These are phyloP conservation scores for Chaetomium cochliodes DNA, from an alignment of 495 filamentous ascomycete species.

Conservation along the genomic window DNA sequence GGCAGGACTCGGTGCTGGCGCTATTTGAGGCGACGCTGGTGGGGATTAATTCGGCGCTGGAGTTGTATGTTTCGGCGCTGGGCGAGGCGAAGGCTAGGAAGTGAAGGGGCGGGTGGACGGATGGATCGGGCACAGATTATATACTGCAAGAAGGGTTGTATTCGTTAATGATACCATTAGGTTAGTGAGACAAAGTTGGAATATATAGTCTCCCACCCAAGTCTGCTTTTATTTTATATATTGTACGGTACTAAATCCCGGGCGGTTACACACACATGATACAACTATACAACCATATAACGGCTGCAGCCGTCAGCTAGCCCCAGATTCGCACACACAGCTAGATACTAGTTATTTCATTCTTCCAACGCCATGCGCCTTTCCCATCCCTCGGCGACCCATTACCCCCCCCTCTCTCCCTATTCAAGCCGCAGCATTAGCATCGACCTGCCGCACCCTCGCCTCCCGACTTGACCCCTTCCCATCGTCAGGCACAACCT, in stretches of 20 bases:
- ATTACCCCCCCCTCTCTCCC: not conserved
- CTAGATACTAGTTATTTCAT: not conserved
- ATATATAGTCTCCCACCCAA: not conserved
- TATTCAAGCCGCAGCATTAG: not conserved
- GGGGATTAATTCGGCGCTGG: constrained; percentile 63
- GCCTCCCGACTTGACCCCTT: constrained; percentile 30
- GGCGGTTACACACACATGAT: not conserved
- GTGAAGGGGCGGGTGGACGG: not conserved
- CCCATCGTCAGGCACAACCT: constrained; percentile 37
- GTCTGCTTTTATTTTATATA: not conserved
- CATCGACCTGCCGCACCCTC: constrained; percentile 34
- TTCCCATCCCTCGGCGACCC: not conserved
- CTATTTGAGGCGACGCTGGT: constrained; percentile 69
- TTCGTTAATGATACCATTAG: constrained; percentile 7
- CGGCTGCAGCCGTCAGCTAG: not conserved
- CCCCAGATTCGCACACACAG: not conserved
- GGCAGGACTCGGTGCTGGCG: constrained; percentile 69
- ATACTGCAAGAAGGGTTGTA: not conserved
- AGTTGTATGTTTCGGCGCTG: constrained; percentile 55
- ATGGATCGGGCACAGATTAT: not conserved
- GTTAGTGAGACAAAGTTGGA: not conserved
- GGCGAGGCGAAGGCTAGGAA: constrained; percentile 5
- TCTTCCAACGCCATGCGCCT: constrained; percentile 7
- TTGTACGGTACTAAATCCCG: not conserved
- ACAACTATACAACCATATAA: not conserved